phyloP scores from a whole-genome alignment of 257 asterid species.

The Cynanchum wilfordii region DNA sequence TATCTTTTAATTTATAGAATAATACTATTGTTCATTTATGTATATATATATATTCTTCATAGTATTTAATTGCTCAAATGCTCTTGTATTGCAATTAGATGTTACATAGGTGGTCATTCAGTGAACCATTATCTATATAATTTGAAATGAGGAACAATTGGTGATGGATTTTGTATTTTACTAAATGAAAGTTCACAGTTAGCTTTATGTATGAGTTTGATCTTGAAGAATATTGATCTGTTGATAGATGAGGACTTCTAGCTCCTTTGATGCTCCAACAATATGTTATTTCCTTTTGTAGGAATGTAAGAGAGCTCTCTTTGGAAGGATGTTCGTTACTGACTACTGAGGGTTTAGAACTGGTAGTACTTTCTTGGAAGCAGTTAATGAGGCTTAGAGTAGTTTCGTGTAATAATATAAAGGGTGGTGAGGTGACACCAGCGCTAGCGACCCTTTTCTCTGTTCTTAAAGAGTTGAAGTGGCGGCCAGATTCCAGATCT shows the following conservation, averaged over 20 bases:
- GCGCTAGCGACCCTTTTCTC: slow-evolving; percentile 72
- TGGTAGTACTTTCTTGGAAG: slow-evolving; percentile 74
- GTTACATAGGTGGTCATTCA: not conserved
- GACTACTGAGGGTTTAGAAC: slow-evolving; percentile 77
- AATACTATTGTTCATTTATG: not conserved
- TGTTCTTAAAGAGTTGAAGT: slow-evolving; percentile 71
- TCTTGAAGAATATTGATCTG: not conserved
- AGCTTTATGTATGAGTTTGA: not conserved
- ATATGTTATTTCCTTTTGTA: slow-evolving; percentile 26
- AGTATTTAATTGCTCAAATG: not conserved
- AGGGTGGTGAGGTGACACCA: slow-evolving; percentile 80
- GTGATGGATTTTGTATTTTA: not conserved
- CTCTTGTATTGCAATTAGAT: not conserved
- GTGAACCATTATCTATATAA: not conserved
- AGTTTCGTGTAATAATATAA: slow-evolving; percentile 71
- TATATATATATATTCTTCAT: not conserved
- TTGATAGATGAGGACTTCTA: not conserved
- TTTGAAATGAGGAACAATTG: not conserved
- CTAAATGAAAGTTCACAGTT: not conserved
- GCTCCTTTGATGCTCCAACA: not conserved
- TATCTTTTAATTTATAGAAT: not conserved
- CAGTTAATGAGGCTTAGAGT: slow-evolving; percentile 74
- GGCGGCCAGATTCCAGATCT: slow-evolving; percentile 86
- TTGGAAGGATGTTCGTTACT: slow-evolving; percentile 87
- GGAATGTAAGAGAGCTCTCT: slow-evolving; percentile 61